A percentile compares a stretch with the other conserved stretches of the same genome.
Conservation (phyloP, 805 yeast species). For the Kuraishia cidri region DNA sequence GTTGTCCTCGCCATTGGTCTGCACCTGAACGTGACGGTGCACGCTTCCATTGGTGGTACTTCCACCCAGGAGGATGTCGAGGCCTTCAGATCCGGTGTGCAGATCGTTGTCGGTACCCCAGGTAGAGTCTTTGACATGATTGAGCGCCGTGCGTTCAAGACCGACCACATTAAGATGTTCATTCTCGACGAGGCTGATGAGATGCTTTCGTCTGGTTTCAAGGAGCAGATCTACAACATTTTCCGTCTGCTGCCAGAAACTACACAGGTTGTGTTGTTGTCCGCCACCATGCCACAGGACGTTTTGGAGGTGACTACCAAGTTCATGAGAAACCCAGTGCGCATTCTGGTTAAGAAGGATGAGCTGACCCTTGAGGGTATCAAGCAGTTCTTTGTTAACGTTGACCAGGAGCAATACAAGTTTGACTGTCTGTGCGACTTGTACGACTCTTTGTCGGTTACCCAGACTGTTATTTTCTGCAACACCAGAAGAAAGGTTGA, state of each 20-base stretch:
- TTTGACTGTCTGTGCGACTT: conserved; percentile 91
- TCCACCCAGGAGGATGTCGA: conserved; percentile 74
- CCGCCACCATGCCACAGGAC: conserved; percentile 90
- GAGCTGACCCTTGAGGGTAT: conserved; percentile 92
- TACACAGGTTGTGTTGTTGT: conserved; percentile 87
- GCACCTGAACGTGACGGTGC: conserved; percentile 77
- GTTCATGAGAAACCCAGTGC: conserved; percentile 89
- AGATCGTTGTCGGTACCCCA: conserved; percentile 94
- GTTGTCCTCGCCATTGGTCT: conserved; percentile 84
- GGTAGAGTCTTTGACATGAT: conserved; percentile 92
- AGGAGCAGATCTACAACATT: conserved; percentile 90
- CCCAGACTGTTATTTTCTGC: conserved; percentile 97
- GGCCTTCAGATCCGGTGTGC: conserved; percentile 68
- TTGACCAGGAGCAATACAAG: conserved; percentile 90
- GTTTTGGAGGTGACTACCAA: conserved; percentile 88
- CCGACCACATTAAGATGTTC: conserved; percentile 77
- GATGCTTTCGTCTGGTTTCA: conserved; percentile 85
- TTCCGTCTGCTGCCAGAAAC: conserved; percentile 77
- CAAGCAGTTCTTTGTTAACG: conserved; percentile 83
- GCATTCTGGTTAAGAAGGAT: conserved; percentile 90
- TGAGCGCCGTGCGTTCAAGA: conserved; percentile 66
- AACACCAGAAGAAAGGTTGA: conserved; percentile 95
- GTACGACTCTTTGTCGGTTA: conserved; percentile 89
- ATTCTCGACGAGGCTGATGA: conserved; percentile 97
- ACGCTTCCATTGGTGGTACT: conserved; percentile 94